Evolutionary conservation across 768 basidiomycete genomes (phyloP), one percentile per base, ranked within the genome.

Genomic region (Leucosporidium scottii): DNA sequence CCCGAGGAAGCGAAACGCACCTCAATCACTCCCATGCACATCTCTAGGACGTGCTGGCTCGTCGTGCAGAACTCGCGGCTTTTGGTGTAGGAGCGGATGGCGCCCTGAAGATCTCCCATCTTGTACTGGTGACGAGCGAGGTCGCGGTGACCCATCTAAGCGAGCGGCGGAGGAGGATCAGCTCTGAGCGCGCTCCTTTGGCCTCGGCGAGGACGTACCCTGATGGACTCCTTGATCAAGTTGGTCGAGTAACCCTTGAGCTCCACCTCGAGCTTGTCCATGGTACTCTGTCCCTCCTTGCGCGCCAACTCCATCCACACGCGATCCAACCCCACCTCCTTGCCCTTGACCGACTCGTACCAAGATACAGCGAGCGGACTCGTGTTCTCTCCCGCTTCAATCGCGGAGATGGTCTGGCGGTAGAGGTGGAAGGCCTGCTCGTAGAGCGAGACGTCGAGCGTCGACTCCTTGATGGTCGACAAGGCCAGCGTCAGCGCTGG

Each of bases 211-310:
- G 54, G 21, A 81, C 81, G 66, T 77, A 94, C 92, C 75, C 94
- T 82, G 74, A 96, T 93, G 82, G 90, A 93, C 83, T 98, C 94
- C 79, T 96, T 98, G 82, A 98, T 96, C 87, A 97, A 88, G 77
- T 96, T 98, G 74, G 90, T 93, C 71, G 86, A 83, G 76, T 97
- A 97, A 17, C 88, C 90, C 84, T 92, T 93, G 76, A 97, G 81
- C 77, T 98, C 94, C 8, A 93, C 88, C 80, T 96, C 93, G 66
- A 96, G 80, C 77, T 88, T 90, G n/a, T 83, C 84, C 66, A 82
- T 82, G 76, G 93, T 91, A 74, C 89, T 91, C 78, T 83, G 85
- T 68, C 83, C 81, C 53, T 81, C 80, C 34, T 80, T 83, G 60
- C 64, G 64, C 12, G 73, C 66, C 30, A 36, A 27, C 20, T 93